Evolutionary conservation across 371 early-diverging fungal genomes (phyloP), one percentile per base, ranked within the genome.

Genomic region (Furculomyces boomerangus): DNA sequence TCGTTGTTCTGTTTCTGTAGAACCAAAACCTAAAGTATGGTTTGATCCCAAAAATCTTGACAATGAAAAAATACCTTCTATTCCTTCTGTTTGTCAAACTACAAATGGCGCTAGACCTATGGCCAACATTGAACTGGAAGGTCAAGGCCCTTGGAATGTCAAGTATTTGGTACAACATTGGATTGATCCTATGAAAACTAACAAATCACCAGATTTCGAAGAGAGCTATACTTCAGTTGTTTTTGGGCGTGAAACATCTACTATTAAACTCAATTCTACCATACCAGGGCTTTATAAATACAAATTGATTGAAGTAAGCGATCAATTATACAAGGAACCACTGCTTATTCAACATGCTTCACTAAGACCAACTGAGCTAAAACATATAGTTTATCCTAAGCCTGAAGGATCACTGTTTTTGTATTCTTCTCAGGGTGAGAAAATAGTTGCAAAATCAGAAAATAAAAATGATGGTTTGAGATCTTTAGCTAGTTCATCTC

Each of bases 11-110:
- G 64, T 68, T 48, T 51, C 52, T 25, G 68, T 68, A 16, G 68
- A 68, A 50, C 57, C 68, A 3, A 63, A 61, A 54, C 68, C 68
- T 10, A 47, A 50, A 30, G 68, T 54, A 0, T 68, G 68, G 68
- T 68, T 68, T 41, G 45, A 20, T 35, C 20, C 30, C 5, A 31
- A 18, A 16, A 28, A 49, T 10, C 25, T 28, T 10, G 28, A 18
- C 20, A 16, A 10, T 13, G 25, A 16, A 16, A 20, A 49, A 27
- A 27, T 24, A 3, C 29, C 32, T 3, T 16, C 16, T 8, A 16
- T 16, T 3, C 46, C 45, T 27, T 54, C 55, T 44, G 30, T 54
- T 30, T 60, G 68, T 43, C 60, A 60, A 45, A 13, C 43, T 16
- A 43, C 10, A 8, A 25, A 22, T 24, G 16, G 20, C 32, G 3